A percentile compares a stretch with the other conserved stretches of the same genome.
These are phyloP conservation scores for Chlorella ohadii DNA, from an alignment of 139 green algal species.

Conservation along the genomic window DNA sequence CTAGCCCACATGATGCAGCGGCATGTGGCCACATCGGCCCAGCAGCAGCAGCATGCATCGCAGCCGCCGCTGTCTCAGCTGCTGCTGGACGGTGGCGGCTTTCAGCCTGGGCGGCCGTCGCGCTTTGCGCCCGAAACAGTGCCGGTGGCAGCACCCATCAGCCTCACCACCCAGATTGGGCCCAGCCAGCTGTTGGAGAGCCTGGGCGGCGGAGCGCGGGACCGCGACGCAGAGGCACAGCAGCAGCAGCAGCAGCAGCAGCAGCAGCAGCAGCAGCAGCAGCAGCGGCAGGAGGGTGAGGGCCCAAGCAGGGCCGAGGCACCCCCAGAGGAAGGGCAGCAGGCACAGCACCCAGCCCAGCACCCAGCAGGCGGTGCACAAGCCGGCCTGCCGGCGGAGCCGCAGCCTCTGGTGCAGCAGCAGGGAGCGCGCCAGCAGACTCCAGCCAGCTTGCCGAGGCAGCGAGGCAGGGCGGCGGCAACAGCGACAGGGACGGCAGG, in stretches of 20 bases:
- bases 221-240: no score
- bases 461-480: not conserved
- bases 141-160: not conserved
- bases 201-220: not conserved
- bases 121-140: not conserved
- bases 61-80: not conserved
- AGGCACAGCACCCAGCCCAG: not conserved
- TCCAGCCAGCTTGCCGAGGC: not conserved
- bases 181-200: not conserved
- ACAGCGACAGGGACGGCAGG: not conserved
- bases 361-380: not conserved
- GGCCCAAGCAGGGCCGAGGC: not conserved
- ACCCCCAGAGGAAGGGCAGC: not conserved
- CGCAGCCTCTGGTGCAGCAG: not conserved
- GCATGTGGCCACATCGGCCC: not conserved
- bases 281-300: not conserved
- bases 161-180: not conserved
- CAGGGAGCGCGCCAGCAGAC: not conserved
- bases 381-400: no score
- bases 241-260: not conserved
- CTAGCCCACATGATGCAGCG: constrained; percentile 7
- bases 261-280: not conserved
- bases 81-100: no score
- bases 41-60: not conserved
- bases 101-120: not conserved